phyloP scores from a whole-genome alignment of 2,329 filamentous ascomycete genomes.

The Gnomoniopsis smithogilvyi region DNA sequence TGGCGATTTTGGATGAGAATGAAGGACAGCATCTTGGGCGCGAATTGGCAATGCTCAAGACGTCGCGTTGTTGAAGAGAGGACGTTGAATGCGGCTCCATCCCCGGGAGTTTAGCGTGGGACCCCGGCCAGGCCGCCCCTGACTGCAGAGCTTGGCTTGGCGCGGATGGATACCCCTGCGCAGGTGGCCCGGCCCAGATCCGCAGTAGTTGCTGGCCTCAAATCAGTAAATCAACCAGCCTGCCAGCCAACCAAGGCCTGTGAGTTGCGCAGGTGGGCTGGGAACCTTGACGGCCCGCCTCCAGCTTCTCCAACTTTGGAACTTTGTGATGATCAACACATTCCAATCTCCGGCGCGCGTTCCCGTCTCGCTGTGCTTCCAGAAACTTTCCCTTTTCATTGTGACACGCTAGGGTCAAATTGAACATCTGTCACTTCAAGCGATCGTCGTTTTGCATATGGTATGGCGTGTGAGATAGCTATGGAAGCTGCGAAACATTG shows the following conservation, averaged over 20 bases:
- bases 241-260: neutral
- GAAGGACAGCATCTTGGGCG: slow-evolving; percentile 66
- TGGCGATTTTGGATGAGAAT: slow-evolving; percentile 89
- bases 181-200: neutral
- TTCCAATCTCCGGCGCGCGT: slow-evolving; percentile 1
- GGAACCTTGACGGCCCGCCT: neutral
- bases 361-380: neutral
- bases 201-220: too few relatives aligned
- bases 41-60: slow-evolving; percentile 7
- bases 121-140: slow-evolving; percentile 3
- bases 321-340: slow-evolving; percentile 1
- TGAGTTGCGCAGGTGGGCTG: neutral
- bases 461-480: neutral
- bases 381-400: neutral
- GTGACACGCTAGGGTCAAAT: neutral
- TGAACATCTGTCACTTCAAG: neutral
- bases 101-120: slow-evolving; percentile 10
- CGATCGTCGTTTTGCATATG: neutral
- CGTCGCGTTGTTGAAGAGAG: neutral
- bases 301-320: neutral
- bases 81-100: slow-evolving; percentile 15
- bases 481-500: slow-evolving; percentile 11
- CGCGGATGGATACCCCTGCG: neutral
- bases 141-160: slow-evolving; percentile 2
- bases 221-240: too few relatives aligned